These are phyloP conservation scores for Talaromyces proteolyticus DNA, from an alignment of 495 filamentous ascomycete species.

Conservation along the genomic window DNA sequence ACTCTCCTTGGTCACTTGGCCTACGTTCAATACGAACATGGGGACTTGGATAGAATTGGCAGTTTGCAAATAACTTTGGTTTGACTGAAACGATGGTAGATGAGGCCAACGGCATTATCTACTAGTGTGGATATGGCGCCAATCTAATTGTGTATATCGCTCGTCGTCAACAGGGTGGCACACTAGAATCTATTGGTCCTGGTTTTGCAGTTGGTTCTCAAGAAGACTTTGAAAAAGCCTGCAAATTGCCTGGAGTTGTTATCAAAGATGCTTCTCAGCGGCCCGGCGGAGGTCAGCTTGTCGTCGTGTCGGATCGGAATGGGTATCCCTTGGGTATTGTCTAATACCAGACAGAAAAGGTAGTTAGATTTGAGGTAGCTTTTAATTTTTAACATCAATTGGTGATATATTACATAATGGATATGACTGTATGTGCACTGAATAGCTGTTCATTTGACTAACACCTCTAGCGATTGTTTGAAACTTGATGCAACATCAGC, in stretches of 20 bases:
- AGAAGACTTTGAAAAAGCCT: background rate
- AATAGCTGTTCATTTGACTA: background rate
- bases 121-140: background rate
- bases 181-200: background rate
- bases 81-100: background rate
- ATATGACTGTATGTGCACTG: background rate
- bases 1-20: background rate
- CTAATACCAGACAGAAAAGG: background rate
- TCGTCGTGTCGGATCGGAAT: background rate
- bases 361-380: conserved; percentile 24
- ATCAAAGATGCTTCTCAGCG: background rate
- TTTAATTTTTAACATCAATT: background rate
- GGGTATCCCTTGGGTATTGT: background rate
- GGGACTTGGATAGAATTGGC: background rate
- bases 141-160: background rate
- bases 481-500: background rate
- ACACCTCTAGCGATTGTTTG: background rate
- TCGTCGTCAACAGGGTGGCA: background rate
- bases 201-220: background rate
- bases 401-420: too few species aligned
- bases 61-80: background rate
- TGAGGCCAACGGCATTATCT: background rate
- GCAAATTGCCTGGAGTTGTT: background rate
- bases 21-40: background rate
- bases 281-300: background rate